Conservation (phyloP, 257 asterid genomes). For the Capsicum rhomboideum region DNA sequence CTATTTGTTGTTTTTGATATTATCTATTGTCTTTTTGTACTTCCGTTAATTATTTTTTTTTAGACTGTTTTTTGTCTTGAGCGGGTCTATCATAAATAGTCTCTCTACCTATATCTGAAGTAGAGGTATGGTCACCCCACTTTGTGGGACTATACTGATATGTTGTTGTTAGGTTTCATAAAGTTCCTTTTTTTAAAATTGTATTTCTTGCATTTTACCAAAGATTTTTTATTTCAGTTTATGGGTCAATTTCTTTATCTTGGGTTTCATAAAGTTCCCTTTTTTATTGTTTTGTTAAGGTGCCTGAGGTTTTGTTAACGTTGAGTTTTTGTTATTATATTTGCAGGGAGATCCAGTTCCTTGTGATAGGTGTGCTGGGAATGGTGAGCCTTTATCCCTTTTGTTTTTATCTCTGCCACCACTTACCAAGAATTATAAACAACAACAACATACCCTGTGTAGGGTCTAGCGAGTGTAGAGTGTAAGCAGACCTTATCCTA, state of each 20-base stretch:
- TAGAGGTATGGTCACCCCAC: too few relatives aligned
- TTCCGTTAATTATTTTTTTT: too few relatives aligned
- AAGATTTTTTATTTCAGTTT: background rate
- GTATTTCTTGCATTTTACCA: background rate
- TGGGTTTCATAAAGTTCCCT: background rate
- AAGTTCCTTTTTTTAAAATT: background rate
- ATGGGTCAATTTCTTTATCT: background rate
- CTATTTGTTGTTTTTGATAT: too few relatives aligned
- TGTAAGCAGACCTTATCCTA: too few relatives aligned
- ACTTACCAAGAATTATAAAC: background rate
- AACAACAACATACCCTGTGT: too few relatives aligned
- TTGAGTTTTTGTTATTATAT: background rate
- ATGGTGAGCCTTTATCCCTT: constrained; percentile 36
- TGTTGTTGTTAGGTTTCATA: background rate
- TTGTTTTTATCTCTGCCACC: background rate
- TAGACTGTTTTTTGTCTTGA: too few relatives aligned
- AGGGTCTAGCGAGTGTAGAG: too few relatives aligned
- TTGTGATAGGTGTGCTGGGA: constrained; percentile 84
- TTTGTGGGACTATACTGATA: too few relatives aligned
- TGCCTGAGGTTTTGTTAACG: background rate
- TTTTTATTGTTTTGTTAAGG: background rate
- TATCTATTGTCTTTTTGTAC: too few relatives aligned
- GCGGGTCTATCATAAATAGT: too few relatives aligned
- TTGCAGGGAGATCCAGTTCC: constrained; percentile 93
- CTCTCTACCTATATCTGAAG: too few relatives aligned